These are phyloP conservation scores for Chloranthus sessilifolius DNA, from an alignment of 164 flowering plant genomes.

Conservation along the genomic window DNA sequence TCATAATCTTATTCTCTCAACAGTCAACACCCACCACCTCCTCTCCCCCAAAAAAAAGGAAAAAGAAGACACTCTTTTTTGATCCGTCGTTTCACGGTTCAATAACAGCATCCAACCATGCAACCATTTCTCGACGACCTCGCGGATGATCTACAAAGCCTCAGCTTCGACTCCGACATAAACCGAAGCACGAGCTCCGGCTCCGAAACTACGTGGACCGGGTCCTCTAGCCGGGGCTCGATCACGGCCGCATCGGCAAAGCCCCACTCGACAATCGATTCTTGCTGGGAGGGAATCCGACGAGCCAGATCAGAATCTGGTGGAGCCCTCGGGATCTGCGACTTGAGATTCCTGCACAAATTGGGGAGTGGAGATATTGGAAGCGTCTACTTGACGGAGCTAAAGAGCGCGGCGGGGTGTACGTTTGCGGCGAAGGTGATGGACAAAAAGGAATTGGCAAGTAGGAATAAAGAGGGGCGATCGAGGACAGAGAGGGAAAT, in stretches of 20 bases:
- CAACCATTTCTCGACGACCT: constrained; percentile 48
- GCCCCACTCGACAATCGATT: constrained; percentile 23
- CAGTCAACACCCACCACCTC: no score
- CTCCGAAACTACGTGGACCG: constrained; percentile 40
- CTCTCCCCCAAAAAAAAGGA: no score
- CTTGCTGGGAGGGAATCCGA: constrained; percentile 31
- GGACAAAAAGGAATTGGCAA: constrained; percentile 61
- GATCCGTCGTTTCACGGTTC: no score
- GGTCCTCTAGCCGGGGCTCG: constrained; percentile 15
- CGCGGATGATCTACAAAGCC: constrained; percentile 57
- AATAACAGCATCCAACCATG: constrained; percentile 7
- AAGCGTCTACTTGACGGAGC: constrained; percentile 63
- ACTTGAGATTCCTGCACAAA: constrained; percentile 53
- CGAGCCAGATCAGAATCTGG: constrained; percentile 25
- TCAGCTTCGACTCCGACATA: constrained; percentile 58
- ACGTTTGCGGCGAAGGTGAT: constrained; percentile 64
- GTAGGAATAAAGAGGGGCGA: constrained; percentile 50
- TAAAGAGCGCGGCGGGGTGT: constrained; percentile 29
- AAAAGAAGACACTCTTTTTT: no score
- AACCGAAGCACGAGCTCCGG: constrained; percentile 54
- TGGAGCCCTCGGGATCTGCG: constrained; percentile 29
- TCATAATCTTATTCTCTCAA: no score
- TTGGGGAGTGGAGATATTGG: constrained; percentile 86
- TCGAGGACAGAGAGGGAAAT: constrained; percentile 66
- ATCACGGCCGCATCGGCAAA: constrained; percentile 21